Percentiles rank a stretch among this genome's conserved stretches.
phyloP scores from a whole-genome alignment of 192 early-diverging fungal genomes.

The Allomyces arbusculus region DNA sequence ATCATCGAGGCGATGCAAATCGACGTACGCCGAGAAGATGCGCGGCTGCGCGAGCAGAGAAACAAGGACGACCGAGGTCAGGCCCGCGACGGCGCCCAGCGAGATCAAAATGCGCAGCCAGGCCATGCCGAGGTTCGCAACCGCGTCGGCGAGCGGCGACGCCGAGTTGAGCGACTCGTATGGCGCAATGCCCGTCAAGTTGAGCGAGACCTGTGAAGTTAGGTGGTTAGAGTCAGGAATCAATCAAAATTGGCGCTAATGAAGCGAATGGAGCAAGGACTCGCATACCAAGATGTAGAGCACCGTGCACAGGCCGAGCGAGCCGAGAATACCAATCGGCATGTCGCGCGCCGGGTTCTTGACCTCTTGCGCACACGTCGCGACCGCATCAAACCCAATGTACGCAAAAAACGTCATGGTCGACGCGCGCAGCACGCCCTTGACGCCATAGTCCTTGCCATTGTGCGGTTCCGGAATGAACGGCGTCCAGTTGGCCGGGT shows the following conservation, averaged over 20 bases:
- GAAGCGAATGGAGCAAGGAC: too few relatives aligned
- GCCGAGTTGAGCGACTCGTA: background rate
- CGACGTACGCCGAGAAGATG: background rate
- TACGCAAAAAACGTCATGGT: constrained; percentile 57
- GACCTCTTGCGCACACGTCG: constrained; percentile 68
- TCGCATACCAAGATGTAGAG: constrained; percentile 44
- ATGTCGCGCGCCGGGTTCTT: constrained; percentile 56
- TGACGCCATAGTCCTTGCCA: constrained; percentile 38
- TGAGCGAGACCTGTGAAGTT: background rate
- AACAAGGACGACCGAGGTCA: background rate
- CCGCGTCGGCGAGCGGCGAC: background rate
- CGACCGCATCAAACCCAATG: constrained; percentile 75
- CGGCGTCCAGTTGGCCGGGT: constrained; percentile 48
- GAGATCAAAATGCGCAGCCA: background rate
- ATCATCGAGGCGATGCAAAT: too few relatives aligned
- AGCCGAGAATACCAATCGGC: constrained; percentile 65
- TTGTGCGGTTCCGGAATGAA: constrained; percentile 45
- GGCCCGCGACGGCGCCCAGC: background rate
- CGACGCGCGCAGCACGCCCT: constrained; percentile 50
- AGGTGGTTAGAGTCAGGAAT: too few relatives aligned
- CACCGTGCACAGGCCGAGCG: constrained; percentile 50
- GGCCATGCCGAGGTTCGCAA: background rate
- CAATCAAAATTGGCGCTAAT: too few relatives aligned
- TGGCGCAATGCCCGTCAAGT: background rate
- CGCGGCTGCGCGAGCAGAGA: constrained; percentile 4